phyloP scores from a whole-genome alignment of 164 flowering plant genomes.

The Magnolia officinalis region DNA sequence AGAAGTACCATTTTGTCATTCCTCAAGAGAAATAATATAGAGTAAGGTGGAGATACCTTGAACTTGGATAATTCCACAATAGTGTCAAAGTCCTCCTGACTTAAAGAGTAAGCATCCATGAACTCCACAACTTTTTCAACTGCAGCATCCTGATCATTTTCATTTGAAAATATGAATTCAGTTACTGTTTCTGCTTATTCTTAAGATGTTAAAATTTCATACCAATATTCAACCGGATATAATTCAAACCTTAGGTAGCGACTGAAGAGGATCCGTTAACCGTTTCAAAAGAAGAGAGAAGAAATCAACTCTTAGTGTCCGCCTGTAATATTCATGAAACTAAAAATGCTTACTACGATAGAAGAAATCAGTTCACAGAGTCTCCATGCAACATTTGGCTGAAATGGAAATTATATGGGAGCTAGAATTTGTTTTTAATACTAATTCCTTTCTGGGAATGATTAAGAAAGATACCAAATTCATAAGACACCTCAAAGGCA shows the following conservation, averaged over 20 bases:
- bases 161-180: neutral
- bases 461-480: neutral
- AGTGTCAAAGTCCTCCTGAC: constrained; percentile 86
- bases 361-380: neutral
- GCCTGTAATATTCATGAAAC: constrained; percentile 38
- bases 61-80: constrained; percentile 79
- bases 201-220: neutral
- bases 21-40: too few relatives aligned
- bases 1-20: too few relatives aligned
- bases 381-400: neutral
- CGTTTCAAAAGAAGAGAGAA: constrained; percentile 60
- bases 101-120: constrained; percentile 84
- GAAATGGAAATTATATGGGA: neutral
- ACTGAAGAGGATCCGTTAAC: constrained; percentile 68
- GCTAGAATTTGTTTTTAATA: too few relatives aligned
- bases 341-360: constrained; percentile 7
- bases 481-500: neutral
- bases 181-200: neutral
- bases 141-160: constrained; percentile 71
- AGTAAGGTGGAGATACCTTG: constrained; percentile 38
- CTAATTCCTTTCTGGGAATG: neutral
- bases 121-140: constrained; percentile 76
- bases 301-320: constrained; percentile 70
- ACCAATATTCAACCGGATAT: neutral
- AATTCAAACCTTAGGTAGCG: constrained; percentile 66